Evolutionary conservation across 2,329 filamentous ascomycete species (phyloP).

Genomic region (Bipolaris sorokiniana): DNA sequence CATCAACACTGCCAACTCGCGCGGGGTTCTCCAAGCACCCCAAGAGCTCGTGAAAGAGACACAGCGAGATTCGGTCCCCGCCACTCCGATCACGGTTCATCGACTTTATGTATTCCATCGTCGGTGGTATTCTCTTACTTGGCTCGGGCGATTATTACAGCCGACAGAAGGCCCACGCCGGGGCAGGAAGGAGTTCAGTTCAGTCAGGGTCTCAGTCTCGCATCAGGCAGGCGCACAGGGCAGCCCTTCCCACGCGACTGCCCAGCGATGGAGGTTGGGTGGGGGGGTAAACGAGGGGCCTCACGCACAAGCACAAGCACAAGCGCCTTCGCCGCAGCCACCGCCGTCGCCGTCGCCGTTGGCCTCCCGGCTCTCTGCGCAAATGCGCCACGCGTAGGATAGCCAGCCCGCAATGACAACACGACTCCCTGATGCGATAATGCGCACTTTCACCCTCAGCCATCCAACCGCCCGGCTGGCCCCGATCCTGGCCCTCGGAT

Average conservation of each 20-base stretch:
- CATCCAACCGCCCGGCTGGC: constrained; percentile 2
- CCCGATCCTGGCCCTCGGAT: constrained; percentile 11
- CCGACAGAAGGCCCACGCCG: neutral
- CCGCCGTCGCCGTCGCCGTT: neutral
- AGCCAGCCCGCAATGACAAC: constrained; percentile 1
- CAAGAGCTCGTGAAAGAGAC: neutral
- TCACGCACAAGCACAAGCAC: neutral
- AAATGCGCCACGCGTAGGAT: constrained; percentile 2
- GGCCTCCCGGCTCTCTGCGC: neutral
- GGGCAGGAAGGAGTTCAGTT: no score
- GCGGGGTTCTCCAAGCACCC: neutral
- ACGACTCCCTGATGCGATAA: neutral
- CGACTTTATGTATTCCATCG: no score
- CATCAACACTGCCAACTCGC: neutral
- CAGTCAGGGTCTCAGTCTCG: constrained; percentile 3
- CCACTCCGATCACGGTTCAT: no score
- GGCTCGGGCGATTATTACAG: neutral
- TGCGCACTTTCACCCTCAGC: constrained; percentile 8
- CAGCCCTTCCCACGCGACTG: constrained; percentile 14
- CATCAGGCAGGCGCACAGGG: constrained; percentile 13
- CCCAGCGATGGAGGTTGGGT: constrained; percentile 1
- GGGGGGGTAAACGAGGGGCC: neutral
- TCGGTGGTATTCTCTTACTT: no score
- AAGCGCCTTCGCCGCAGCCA: neutral
- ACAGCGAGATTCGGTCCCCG: no score